Conservation (phyloP, 441 rosid species). For the Pelargonium citronellum region DNA sequence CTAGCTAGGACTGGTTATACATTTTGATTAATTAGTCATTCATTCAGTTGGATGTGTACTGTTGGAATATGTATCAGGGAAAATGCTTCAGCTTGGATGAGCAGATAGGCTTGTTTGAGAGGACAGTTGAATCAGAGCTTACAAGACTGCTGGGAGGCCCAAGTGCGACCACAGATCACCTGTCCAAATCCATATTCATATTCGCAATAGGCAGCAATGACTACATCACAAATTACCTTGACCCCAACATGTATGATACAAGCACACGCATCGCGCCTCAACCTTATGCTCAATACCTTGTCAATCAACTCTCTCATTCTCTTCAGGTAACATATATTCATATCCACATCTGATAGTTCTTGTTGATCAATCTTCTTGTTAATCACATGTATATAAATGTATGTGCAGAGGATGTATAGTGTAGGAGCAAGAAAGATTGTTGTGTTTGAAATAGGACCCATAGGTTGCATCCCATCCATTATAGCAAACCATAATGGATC, state of each 20-base stretch:
- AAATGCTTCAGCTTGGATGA: slow-evolving; percentile 34
- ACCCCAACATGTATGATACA: not conserved
- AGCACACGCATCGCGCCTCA: slow-evolving; percentile 21
- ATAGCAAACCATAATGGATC: slow-evolving; percentile 21
- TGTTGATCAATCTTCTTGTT: not conserved
- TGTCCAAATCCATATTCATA: slow-evolving; percentile 33
- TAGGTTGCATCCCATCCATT: slow-evolving; percentile 40
- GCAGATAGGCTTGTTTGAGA: slow-evolving; percentile 31
- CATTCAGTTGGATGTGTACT: too few species aligned
- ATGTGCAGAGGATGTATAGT: slow-evolving; percentile 28
- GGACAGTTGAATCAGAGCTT: slow-evolving; percentile 4
- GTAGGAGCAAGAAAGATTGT: slow-evolving; percentile 39
- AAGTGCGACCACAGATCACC: slow-evolving; percentile 14
- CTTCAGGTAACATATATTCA: slow-evolving; percentile 21
- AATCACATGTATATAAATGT: not conserved
- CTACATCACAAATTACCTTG: slow-evolving; percentile 27
- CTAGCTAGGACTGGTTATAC: too few species aligned
- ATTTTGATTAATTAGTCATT: too few species aligned
- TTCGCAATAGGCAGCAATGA: slow-evolving; percentile 39
- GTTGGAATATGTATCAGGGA: slow-evolving; percentile 26
- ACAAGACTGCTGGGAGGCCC: slow-evolving; percentile 20
- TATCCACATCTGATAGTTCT: not conserved
- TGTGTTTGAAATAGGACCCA: slow-evolving; percentile 39
- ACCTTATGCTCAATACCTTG: slow-evolving; percentile 28
- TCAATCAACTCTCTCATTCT: slow-evolving; percentile 5